Conservation (phyloP, 2,329 filamentous ascomycete species). For the Pseudogymnoascus destructans region DNA sequence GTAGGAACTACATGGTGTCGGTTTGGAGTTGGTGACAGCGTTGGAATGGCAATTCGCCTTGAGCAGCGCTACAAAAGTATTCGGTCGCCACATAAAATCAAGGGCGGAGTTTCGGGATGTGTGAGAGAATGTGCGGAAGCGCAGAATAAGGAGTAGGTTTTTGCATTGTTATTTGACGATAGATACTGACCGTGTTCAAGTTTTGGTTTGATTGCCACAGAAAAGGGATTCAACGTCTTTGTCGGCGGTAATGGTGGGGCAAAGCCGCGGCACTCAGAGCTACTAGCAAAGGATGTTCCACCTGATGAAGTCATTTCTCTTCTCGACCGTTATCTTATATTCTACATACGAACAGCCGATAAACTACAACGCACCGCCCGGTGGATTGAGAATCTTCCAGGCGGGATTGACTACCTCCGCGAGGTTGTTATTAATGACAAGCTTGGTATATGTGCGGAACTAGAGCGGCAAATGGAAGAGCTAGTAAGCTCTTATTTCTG, state of each 20-base stretch:
- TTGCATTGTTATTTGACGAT: neutral
- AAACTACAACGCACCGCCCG: slow-evolving; percentile 78
- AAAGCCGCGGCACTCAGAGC: slow-evolving; percentile 67
- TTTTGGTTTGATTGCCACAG: slow-evolving; percentile 82
- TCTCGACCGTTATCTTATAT: slow-evolving; percentile 78
- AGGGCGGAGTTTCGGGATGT: slow-evolving; percentile 79
- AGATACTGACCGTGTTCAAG: slow-evolving; percentile 28
- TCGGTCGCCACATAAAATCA: slow-evolving; percentile 79
- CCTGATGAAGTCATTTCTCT: slow-evolving; percentile 72
- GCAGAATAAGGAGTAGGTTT: slow-evolving; percentile 70
- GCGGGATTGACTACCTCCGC: slow-evolving; percentile 69
- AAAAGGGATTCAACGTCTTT: slow-evolving; percentile 89
- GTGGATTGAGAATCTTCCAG: slow-evolving; percentile 75
- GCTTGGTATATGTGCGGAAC: slow-evolving; percentile 68
- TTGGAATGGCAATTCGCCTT: slow-evolving; percentile 76
- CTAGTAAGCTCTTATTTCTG: slow-evolving; percentile 77
- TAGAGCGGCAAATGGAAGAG: slow-evolving; percentile 79
- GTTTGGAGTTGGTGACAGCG: slow-evolving; percentile 78
- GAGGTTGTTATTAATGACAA: slow-evolving; percentile 77
- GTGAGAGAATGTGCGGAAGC: slow-evolving; percentile 90
- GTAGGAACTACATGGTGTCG: slow-evolving; percentile 87
- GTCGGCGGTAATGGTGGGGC: slow-evolving; percentile 83
- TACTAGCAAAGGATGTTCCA: slow-evolving; percentile 76
- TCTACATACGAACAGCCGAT: slow-evolving; percentile 88
- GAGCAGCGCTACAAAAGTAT: slow-evolving; percentile 91